Conservation (phyloP, 495 filamentous ascomycete genomes). For the Neurospora sp. region DNA sequence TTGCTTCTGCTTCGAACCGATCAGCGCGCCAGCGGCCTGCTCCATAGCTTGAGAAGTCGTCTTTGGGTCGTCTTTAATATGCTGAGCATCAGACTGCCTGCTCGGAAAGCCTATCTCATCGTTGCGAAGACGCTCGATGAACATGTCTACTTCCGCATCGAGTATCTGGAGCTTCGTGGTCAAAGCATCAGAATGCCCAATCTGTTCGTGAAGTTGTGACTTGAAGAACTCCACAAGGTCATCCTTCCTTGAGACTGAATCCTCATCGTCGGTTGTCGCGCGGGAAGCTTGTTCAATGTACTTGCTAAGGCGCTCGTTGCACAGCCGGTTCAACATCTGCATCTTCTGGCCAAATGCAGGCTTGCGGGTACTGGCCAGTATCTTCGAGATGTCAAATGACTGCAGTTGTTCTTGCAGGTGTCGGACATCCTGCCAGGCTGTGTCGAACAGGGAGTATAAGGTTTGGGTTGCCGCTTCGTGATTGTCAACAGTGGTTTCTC, state of each 20-base stretch:
- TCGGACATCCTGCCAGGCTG: background rate
- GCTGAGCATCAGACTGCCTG: background rate
- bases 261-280: background rate
- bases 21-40: background rate
- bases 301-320: background rate
- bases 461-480: background rate
- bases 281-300: background rate
- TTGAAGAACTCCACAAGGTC: background rate
- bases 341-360: background rate
- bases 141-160: background rate
- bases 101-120: background rate
- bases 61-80: background rate
- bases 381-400: background rate
- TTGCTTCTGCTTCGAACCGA: background rate
- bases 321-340: background rate
- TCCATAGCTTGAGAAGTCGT: background rate
- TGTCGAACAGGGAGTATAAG: background rate
- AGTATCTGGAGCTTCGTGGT: background rate
- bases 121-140: slow-evolving; percentile 4
- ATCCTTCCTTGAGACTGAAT: background rate
- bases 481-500: background rate
- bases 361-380: background rate
- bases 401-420: background rate
- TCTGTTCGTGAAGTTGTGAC: background rate
- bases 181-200: background rate